These are phyloP conservation scores for Meira nashicola DNA, from an alignment of 1,284 basidiomycete species.

Conservation along the genomic window DNA sequence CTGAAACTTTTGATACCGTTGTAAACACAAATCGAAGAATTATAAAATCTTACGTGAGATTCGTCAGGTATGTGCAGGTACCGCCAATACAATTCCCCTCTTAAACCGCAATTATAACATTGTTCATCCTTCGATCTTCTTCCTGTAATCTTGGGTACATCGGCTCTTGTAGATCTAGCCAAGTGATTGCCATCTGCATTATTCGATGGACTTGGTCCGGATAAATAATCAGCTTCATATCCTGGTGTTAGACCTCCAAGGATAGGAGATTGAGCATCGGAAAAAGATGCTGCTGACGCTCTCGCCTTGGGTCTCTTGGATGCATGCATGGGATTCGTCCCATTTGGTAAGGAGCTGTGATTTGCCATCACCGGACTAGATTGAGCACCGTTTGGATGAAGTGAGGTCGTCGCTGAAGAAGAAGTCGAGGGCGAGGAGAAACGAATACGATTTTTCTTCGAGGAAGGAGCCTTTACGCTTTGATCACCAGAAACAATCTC, in stretches of 20 bases:
- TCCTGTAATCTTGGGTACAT: background rate
- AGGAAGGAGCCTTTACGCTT: too few relatives aligned
- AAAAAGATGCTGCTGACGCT: too few relatives aligned
- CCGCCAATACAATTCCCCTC: slow-evolving; percentile 29
- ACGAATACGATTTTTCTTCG: too few relatives aligned
- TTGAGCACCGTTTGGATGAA: too few relatives aligned
- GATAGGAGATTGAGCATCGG: slow-evolving; percentile 1
- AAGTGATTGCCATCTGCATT: background rate
- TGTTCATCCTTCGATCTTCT: background rate
- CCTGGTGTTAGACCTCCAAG: slow-evolving; percentile 8
- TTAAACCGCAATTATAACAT: slow-evolving; percentile 47
- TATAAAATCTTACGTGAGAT: background rate
- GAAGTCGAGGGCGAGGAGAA: too few relatives aligned
- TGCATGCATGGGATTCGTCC: too few relatives aligned
- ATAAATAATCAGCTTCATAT: slow-evolving; percentile 14
- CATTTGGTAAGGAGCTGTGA: too few relatives aligned
- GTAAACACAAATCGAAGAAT: background rate
- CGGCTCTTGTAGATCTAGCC: background rate
- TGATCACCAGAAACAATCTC: too few relatives aligned
- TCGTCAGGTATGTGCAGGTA: slow-evolving; percentile 28
- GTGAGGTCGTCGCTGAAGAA: too few relatives aligned
- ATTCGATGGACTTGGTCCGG: slow-evolving; percentile 5
- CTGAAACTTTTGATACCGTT: slow-evolving; percentile 18
- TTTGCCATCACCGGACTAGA: too few relatives aligned
- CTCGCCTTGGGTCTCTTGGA: too few relatives aligned